Conservation (phyloP, 768 basidiomycete species). For the Austroboletus eburneus region DNA sequence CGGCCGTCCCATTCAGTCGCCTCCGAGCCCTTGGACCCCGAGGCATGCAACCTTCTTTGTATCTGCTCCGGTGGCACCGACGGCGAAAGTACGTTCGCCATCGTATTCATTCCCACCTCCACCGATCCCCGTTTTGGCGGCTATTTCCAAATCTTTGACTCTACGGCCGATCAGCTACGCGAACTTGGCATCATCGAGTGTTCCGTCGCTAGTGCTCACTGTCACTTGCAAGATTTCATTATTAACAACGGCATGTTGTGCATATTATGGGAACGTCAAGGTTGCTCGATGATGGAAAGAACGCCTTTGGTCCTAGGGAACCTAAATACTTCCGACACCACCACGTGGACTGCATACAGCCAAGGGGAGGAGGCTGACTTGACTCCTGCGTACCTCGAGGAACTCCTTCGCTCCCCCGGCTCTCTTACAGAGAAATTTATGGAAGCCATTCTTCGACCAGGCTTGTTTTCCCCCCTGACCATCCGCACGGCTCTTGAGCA, state of each 20-base stretch:
- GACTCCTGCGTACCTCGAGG: constrained; percentile 86
- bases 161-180: constrained; percentile 53
- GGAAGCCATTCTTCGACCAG: constrained; percentile 79
- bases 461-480: constrained; percentile 80
- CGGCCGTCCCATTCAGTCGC: constrained; percentile 29
- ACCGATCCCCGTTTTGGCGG: constrained; percentile 67
- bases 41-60: constrained; percentile 59
- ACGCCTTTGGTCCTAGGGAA: constrained; percentile 43
- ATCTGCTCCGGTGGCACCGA: constrained; percentile 49
- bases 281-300: constrained; percentile 64
- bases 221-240: constrained; percentile 78
- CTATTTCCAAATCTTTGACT: constrained; percentile 66
- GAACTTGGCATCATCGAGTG: constrained; percentile 58
- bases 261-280: constrained; percentile 79
- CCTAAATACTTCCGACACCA: constrained; percentile 24
- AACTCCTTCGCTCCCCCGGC: constrained; percentile 64
- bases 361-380: constrained; percentile 72
- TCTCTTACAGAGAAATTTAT: constrained; percentile 79
- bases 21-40: constrained; percentile 53
- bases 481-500: constrained; percentile 79
- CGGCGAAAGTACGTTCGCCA: constrained; percentile 54
- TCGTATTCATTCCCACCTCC: constrained; percentile 71
- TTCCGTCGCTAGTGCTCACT: constrained; percentile 56
- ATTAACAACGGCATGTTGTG: constrained; percentile 50
- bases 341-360: constrained; percentile 51